Conservation (phyloP, 805 yeast species). For the Spathaspora hagerdaliae region DNA sequence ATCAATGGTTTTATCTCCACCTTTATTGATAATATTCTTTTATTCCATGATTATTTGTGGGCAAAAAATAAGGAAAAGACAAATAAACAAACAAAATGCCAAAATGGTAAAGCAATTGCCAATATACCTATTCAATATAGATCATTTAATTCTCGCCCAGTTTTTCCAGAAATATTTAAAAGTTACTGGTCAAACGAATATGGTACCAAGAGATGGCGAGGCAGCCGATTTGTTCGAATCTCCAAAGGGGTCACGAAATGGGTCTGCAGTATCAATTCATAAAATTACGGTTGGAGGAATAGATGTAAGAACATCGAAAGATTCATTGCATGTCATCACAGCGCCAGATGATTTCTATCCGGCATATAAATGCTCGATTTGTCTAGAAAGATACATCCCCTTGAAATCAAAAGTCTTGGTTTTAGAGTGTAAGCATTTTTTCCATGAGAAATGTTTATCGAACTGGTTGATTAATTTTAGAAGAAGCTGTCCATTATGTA, state of each 20-base stretch:
- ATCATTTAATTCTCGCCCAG: conserved; percentile 28
- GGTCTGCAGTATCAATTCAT: conserved; percentile 23
- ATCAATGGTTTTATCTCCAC: conserved; percentile 42
- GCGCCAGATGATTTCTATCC: conserved; percentile 34
- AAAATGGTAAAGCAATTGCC: conserved; percentile 32
- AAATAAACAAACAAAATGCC: conserved; percentile 23
- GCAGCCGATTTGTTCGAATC: conserved; percentile 6
- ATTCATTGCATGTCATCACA: conserved; percentile 17
- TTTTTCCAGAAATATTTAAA: conserved; percentile 27
- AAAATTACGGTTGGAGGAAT: conserved; percentile 42
- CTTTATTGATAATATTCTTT: conserved; percentile 32
- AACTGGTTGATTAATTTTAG: conserved; percentile 57
- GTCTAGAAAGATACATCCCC: conserved; percentile 50
- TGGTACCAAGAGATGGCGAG: conserved; percentile 6
- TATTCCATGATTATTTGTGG: conserved; percentile 27
- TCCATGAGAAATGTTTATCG: conserved; percentile 53
- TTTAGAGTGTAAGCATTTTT: conserved; percentile 59
- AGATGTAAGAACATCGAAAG: conserved; percentile 18
- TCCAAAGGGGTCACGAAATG: conserved; percentile 11
- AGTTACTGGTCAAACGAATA: conserved; percentile 24
- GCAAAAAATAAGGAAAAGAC: conserved; percentile 24
- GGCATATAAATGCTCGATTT: conserved; percentile 55
- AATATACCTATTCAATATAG: conserved; percentile 32
- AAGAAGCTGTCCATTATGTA: conserved; percentile 59
- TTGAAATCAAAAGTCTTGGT: conserved; percentile 46